These are phyloP conservation scores for Lachancea sp. DNA, from an alignment of 805 yeast genomes.

Conservation along the genomic window DNA sequence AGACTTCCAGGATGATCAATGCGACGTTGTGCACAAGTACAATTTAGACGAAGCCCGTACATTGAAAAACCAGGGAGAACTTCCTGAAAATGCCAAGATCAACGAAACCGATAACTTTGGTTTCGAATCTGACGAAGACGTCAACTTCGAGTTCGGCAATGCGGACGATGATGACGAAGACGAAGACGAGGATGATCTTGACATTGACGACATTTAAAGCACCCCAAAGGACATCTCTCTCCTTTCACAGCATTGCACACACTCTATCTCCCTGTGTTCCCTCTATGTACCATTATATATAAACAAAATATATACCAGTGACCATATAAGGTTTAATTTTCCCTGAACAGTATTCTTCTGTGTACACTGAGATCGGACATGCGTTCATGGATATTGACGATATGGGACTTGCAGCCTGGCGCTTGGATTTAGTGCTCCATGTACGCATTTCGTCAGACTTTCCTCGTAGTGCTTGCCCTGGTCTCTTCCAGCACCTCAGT, in stretches of 20 bases:
- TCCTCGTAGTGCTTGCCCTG: too few species aligned
- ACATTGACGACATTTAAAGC: constrained; percentile 88
- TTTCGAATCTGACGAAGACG: constrained; percentile 94
- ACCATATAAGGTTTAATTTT: constrained; percentile 1
- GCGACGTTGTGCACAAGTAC: constrained; percentile 96
- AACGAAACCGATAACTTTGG: constrained; percentile 97
- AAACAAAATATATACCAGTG: constrained; percentile 5
- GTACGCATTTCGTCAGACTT: too few species aligned
- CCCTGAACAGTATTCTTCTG: not conserved
- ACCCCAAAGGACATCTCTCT: not conserved
- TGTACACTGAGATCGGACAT: too few species aligned
- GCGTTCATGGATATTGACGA: too few species aligned
- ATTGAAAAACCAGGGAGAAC: constrained; percentile 89
- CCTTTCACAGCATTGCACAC: constrained; percentile 7
- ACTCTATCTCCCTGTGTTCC: constrained; percentile 5
- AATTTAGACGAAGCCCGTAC: constrained; percentile 98
- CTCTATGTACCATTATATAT: constrained; percentile 11
- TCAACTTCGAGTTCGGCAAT: constrained; percentile 95
- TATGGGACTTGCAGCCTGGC: too few species aligned
- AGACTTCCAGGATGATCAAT: constrained; percentile 97
- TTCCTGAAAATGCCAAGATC: constrained; percentile 95
- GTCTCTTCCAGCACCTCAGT: too few species aligned
- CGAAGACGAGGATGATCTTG: constrained; percentile 58
- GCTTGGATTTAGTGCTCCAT: too few species aligned
- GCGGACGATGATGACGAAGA: constrained; percentile 77